These are phyloP conservation scores for Carex kokanica DNA, from an alignment of 176 grass and related monocot species.

Conservation along the genomic window DNA sequence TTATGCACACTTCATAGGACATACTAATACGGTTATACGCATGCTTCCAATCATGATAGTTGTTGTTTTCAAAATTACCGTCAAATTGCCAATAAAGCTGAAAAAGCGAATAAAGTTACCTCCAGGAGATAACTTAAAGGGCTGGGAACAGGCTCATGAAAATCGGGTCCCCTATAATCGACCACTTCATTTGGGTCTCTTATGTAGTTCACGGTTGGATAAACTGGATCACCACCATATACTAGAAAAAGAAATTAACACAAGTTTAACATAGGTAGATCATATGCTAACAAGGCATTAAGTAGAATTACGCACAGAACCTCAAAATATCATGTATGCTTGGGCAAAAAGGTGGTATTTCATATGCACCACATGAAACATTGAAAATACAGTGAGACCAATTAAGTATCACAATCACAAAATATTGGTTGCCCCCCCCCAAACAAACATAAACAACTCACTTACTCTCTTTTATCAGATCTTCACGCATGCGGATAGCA, in stretches of 20 bases:
- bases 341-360: not conserved
- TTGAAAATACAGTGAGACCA: not conserved
- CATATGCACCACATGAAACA: not conserved
- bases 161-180: conserved; percentile 78
- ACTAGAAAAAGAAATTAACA: conserved; percentile 47
- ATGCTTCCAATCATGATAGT: not conserved
- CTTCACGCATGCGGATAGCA: conserved; percentile 84
- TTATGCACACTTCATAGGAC: conserved; percentile 24
- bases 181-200: conserved; percentile 75
- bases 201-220: conserved; percentile 93
- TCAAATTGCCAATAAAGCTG: not conserved
- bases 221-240: conserved; percentile 98
- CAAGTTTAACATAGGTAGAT: not conserved
- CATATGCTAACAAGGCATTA: not conserved
- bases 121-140: conserved; percentile 77
- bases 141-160: conserved; percentile 83
- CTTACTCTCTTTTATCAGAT: conserved; percentile 90
- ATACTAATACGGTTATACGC: not conserved
- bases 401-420: not conserved
- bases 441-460: conserved; percentile 10
- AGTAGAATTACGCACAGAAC: not conserved
- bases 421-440: not conserved
- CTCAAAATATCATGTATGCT: not conserved
- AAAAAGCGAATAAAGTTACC: conserved; percentile 32
- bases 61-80: not conserved